Evolutionary conservation across 1,139 yeast genomes (phyloP), one percentile per base, ranked within the genome.

Genomic region (Pichia kudriavzevii): DNA sequence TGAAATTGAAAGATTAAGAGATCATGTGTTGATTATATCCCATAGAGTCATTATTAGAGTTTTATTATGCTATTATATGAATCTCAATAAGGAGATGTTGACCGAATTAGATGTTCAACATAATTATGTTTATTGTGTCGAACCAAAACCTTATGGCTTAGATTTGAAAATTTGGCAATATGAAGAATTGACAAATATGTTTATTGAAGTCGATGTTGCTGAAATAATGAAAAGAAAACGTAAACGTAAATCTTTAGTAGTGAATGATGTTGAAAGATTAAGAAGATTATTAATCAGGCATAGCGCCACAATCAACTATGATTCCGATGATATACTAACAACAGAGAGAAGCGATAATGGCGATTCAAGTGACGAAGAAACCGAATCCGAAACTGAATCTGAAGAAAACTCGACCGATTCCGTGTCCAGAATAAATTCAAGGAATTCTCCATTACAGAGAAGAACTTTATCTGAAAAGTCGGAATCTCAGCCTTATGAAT

Each of bases 311-410:
- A 49, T 50, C 13, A 55, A 51, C 8, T 40, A 67, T 15, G 75
- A 69, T 31, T 51, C 67, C 29, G 79, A 79, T 3, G 50, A 71
- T 56, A 78, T 72, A 48, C 79, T 81, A 10, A 74, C 74, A 53
- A 81, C 28, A 21, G 46, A 49, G 23, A 59, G 46, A 36, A 55
- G 52, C 30, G 59, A 56, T 5, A 55, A 56, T 11, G 23, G 31
- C 22, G 6, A 21, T 4, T 15, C 18, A 22, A 12, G 21, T 7
- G 28, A 18, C 9, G 36, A 21, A 25, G 33, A 20, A 5, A 19
- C 14, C 4, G 32, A 22, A 7, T 20, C 23, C 12, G 45, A 46
- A 5, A 50, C 44, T 28, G 60, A 51, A 15, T 43, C 52, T 11
- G 58, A 56, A 11, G 58, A 56, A 9, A 45, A 42, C n/a, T 59